These are phyloP conservation scores for Hymenoscyphus fraxineus DNA, from an alignment of 2,329 filamentous ascomycete genomes.

Conservation along the genomic window DNA sequence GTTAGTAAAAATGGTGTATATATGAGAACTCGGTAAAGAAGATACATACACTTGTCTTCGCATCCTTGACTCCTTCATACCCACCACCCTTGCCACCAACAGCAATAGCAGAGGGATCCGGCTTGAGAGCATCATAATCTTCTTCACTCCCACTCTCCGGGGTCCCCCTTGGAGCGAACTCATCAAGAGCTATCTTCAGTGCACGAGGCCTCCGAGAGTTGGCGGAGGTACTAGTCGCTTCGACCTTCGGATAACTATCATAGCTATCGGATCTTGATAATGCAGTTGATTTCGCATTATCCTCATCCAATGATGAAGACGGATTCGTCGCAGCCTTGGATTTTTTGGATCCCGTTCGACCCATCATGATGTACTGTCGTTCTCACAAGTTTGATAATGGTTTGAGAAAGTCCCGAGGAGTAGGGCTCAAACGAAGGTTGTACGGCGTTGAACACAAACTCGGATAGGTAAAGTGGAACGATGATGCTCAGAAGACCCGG, in stretches of 20 bases:
- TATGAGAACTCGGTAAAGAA: not conserved
- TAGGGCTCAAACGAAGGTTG: not conserved
- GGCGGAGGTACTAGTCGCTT: not conserved
- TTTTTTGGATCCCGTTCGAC: not conserved
- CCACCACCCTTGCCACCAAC: conserved; percentile 36
- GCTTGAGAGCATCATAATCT: conserved; percentile 32
- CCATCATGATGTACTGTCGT: not conserved
- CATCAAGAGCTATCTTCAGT: conserved; percentile 28
- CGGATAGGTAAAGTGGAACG: not conserved
- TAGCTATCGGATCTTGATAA: not conserved
- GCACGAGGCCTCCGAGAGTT: conserved; percentile 23
- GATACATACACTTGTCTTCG: not conserved
- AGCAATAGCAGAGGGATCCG: conserved; percentile 28
- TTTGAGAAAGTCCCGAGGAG: not conserved
- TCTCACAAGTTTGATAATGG: not conserved
- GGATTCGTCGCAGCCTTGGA: not conserved
- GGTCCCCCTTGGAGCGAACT: conserved; percentile 16
- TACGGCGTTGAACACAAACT: not conserved
- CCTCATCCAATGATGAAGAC: conserved; percentile 1
- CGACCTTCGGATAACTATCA: conserved; percentile 4
- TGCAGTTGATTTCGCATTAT: not conserved
- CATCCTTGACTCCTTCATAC: conserved; percentile 17
- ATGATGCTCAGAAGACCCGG: not conserved
- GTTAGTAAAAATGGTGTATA: conserved; percentile 1
- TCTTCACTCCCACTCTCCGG: conserved; percentile 32